phyloP scores from a whole-genome alignment of 371 early-diverging fungal species.

The Amoeboaphelidium protococcarum region DNA sequence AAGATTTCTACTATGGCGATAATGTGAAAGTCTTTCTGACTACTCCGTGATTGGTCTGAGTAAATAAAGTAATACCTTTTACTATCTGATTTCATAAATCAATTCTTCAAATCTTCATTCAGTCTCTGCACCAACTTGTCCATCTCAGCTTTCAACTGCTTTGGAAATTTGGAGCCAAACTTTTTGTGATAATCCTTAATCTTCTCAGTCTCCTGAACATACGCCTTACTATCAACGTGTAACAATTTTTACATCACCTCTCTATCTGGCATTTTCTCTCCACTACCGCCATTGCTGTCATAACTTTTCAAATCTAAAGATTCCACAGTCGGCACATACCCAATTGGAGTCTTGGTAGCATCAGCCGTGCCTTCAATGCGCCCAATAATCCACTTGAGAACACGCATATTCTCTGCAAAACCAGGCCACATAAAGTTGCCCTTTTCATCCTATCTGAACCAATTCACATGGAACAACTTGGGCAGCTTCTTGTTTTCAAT shows the following conservation, averaged over 20 bases:
- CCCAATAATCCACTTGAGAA: constrained; percentile 18
- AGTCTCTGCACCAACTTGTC: background rate
- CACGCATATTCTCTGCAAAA: constrained; percentile 15
- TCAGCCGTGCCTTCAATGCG: constrained; percentile 12
- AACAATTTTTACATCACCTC: constrained; percentile 13
- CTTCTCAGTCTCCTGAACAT: constrained; percentile 11
- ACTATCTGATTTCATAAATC: no score
- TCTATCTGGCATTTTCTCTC: no score
- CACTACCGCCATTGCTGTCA: constrained; percentile 9
- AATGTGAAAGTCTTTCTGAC: no score
- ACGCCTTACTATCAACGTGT: constrained; percentile 9
- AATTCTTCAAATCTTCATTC: background rate
- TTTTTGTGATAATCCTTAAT: constrained; percentile 13
- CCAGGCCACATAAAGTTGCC: constrained; percentile 18
- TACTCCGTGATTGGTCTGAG: no score
- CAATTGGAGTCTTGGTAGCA: constrained; percentile 14
- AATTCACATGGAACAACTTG: constrained; percentile 19
- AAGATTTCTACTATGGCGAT: no score
- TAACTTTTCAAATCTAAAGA: constrained; percentile 13
- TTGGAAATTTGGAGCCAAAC: constrained; percentile 8
- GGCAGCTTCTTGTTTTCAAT: constrained; percentile 11
- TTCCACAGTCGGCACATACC: constrained; percentile 11
- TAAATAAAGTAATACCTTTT: no score
- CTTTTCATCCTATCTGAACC: constrained; percentile 15
- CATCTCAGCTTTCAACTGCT: background rate